phyloP scores from a whole-genome alignment of 352 stramenopile species.

The Pythium angustatum region DNA sequence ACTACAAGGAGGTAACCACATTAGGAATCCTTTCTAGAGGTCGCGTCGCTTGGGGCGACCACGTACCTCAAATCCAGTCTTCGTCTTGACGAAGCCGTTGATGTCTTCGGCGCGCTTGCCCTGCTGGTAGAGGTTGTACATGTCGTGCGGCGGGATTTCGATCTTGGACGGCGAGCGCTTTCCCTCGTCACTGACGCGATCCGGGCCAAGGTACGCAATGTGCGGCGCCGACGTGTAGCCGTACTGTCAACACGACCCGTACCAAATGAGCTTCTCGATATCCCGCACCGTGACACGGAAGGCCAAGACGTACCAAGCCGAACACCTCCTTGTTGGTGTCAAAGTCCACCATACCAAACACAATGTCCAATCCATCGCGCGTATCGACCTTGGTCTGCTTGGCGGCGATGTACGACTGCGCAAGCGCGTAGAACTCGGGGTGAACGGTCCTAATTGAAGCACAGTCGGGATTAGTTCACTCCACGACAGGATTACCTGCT shows the following conservation, averaged over 20 bases:
- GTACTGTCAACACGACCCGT: slow-evolving; percentile 35
- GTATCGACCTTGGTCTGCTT: slow-evolving; percentile 78
- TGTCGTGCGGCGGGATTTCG: slow-evolving; percentile 48
- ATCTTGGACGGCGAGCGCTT: slow-evolving; percentile 54
- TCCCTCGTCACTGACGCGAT: slow-evolving; percentile 53
- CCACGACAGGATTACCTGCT: no score
- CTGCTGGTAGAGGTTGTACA: slow-evolving; percentile 81
- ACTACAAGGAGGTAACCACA: slow-evolving; percentile 27
- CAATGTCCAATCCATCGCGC: slow-evolving; percentile 72
- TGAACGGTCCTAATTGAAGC: slow-evolving; percentile 44
- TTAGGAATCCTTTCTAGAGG: no score
- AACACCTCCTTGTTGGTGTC: slow-evolving; percentile 69
- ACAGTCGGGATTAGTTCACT: background rate
- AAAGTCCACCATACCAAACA: slow-evolving; percentile 81
- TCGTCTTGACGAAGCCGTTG: slow-evolving; percentile 71
- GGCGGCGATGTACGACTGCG: slow-evolving; percentile 58
- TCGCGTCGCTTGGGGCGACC: no score
- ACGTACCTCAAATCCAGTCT: slow-evolving; percentile 80
- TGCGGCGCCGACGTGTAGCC: slow-evolving; percentile 81
- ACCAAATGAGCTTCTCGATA: no score
- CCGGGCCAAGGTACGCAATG: slow-evolving; percentile 70
- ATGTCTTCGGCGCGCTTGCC: slow-evolving; percentile 74
- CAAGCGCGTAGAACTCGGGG: slow-evolving; percentile 67
- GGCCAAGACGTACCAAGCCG: slow-evolving; percentile 40
- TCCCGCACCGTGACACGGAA: slow-evolving; percentile 1